Percentiles rank a stretch among this genome's conserved stretches.
Evolutionary conservation across 1,284 basidiomycete species (phyloP).

Genomic region (Sporisorium iseilematis-ciliati): DNA sequence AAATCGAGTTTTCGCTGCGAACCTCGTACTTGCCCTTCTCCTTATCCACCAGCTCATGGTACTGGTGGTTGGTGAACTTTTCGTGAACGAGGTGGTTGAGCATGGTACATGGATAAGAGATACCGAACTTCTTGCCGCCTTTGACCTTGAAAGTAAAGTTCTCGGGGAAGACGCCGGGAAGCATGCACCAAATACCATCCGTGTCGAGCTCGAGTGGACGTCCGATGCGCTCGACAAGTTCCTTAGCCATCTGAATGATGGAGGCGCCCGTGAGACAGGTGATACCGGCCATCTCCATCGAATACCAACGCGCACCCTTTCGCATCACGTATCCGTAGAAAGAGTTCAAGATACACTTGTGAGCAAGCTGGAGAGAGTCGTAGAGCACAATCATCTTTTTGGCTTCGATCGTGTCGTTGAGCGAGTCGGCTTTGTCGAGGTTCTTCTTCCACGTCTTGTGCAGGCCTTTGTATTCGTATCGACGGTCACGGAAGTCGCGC

Average conservation of each 20-base stretch:
- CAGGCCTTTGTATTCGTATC: conserved; percentile 98
- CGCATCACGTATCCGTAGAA: conserved; percentile 99
- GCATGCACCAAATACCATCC: conserved; percentile 99
- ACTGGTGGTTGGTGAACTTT: conserved; percentile 96
- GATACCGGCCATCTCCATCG: conserved; percentile 99
- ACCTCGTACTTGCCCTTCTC: conserved; percentile 86
- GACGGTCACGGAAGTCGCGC: conserved; percentile 93
- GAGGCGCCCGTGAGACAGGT: conserved; percentile 98
- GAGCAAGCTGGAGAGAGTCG: conserved; percentile 98
- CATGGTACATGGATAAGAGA: conserved; percentile 99
- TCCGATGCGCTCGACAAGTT: conserved; percentile 93
- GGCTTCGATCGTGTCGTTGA: conserved; percentile 92
- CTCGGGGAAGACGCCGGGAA: conserved; percentile 96
- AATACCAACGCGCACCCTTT: conserved; percentile 99
- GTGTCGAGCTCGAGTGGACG: conserved; percentile 97
- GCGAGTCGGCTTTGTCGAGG: conserved; percentile 80
- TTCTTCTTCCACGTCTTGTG: conserved; percentile 99
- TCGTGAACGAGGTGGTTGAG: conserved; percentile 97
- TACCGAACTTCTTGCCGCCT: conserved; percentile 86
- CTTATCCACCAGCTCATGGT: conserved; percentile 87
- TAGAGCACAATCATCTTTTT: conserved; percentile 99
- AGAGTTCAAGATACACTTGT: conserved; percentile 99
- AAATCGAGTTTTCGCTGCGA: conserved; percentile 98
- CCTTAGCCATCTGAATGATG: conserved; percentile 99
- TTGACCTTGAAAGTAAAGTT: conserved; percentile 94